Conservation (phyloP, 1,284 basidiomycete genomes). For the Naganishia cerealis region DNA sequence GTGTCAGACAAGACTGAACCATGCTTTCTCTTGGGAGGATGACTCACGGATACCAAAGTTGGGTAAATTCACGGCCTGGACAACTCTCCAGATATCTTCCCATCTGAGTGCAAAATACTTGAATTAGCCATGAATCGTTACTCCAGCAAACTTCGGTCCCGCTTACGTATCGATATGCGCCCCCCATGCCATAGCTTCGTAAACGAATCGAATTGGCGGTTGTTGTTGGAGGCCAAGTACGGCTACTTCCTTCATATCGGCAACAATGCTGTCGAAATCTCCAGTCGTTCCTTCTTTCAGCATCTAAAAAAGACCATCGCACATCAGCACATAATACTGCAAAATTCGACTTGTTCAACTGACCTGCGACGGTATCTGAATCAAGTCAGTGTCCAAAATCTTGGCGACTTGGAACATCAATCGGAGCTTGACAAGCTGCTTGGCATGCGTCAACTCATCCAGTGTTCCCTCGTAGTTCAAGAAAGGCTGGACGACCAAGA, state of each 20-base stretch:
- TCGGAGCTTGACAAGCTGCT: conserved; percentile 22
- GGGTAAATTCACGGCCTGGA: conserved; percentile 32
- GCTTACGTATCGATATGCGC: conserved; percentile 26
- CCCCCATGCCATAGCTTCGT: conserved; percentile 28
- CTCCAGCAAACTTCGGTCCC: not conserved
- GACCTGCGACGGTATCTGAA: conserved; percentile 26
- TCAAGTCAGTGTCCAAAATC: conserved; percentile 25
- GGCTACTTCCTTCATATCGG: conserved; percentile 26
- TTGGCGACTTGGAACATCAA: conserved; percentile 24
- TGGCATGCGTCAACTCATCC: conserved; percentile 26
- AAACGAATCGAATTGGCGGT: conserved; percentile 22
- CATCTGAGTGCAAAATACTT: not conserved
- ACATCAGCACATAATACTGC: not conserved
- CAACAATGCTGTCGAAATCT: conserved; percentile 24
- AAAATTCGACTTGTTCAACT: not conserved
- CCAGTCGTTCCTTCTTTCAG: conserved; percentile 23
- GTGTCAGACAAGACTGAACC: not conserved
- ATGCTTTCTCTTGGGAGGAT: not conserved
- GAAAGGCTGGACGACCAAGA: conserved; percentile 25
- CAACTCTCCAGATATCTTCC: conserved; percentile 35
- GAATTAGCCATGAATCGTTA: not conserved
- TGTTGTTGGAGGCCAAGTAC: conserved; percentile 20
- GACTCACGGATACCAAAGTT: conserved; percentile 34
- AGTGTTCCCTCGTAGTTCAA: conserved; percentile 22
- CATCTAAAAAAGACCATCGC: not conserved